Base-by-base conservation (phyloP, 2,329 filamentous ascomycete species). In the Chalaropsis ovoidea region DNA sequence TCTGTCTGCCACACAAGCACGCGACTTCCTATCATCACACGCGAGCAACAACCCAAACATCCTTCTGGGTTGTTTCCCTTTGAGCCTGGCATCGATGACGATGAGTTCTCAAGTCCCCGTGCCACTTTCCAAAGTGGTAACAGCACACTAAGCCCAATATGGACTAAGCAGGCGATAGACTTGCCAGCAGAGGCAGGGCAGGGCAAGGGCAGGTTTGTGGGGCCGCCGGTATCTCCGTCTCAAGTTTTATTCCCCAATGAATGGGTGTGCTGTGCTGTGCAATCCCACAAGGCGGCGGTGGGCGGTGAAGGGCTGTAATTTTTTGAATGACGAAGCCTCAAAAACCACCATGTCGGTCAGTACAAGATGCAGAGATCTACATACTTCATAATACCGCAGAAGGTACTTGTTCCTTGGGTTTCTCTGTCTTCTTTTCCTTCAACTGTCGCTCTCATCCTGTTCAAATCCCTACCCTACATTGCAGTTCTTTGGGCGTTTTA, bases 211-310 rank as follows among this genome's bases (percentile, higher is more conserved):
- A 49, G 22, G 45, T 49, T 24, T 27, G 52, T 56, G 52, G 52
- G 52, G 52, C 52, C 22, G 52, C 52, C 52, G 52, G 52, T 56
- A 35, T 56, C 52, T 56, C 52, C 52, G 52, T 56, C 52, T 27
- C 22, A 31, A 56, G 52, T 27, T 56, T 56, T 54, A 24, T 56
- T 56, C 22, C 24, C 10, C 52, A 27, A 8, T 56, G 1, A 31
- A 31, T 31, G 31, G 31, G 31, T 31, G 31, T 31, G n/a, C n/a
- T n/a, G n/a, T n/a, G n/a, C n/a, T 15, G 22, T 56, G 45, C 52
- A 11, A 17, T 35, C 22, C 52, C 52, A 35, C 24, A 56, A 56
- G 24, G 27, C 27, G 52, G 42, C 42, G 42, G 52, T 56, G 22
- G 52, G 42, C 42, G 42, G 52, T 56, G 22, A 27, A 31, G 3